Percentiles rank a stretch among this genome's conserved stretches.
Evolutionary conservation across 306 rosid species (phyloP).

Genomic region (Medicago truncatula): DNA sequence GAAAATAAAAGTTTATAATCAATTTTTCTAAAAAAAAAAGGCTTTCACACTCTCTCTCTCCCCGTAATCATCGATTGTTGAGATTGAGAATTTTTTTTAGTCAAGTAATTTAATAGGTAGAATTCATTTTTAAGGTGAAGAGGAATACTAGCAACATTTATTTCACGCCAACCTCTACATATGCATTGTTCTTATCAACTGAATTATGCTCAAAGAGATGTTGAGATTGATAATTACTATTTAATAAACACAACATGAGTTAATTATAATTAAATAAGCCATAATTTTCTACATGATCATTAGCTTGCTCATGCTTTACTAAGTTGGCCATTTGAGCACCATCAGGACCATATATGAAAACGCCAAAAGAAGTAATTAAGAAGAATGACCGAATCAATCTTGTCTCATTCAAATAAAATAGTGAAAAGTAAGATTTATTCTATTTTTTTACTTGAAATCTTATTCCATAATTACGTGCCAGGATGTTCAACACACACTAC

Average conservation of each 20-base stretch:
- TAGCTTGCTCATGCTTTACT: constrained; percentile 40
- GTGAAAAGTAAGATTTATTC: not conserved
- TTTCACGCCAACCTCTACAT: no score
- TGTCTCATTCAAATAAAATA: constrained; percentile 24
- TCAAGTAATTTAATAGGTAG: no score
- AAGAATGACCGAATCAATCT: constrained; percentile 48
- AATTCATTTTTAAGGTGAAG: no score
- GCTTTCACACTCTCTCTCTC: no score
- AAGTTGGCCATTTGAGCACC: constrained; percentile 52
- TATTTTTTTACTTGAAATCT: constrained; percentile 37
- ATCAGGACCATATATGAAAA: constrained; percentile 25
- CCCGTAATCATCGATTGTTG: no score
- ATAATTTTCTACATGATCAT: constrained; percentile 40
- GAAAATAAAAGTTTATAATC: no score
- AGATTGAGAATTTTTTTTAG: no score
- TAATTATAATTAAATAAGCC: constrained; percentile 31
- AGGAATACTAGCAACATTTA: no score
- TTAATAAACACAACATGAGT: constrained; percentile 7
- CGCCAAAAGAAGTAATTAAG: constrained; percentile 48
- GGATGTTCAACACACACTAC: constrained; percentile 58
- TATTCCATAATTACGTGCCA: constrained; percentile 64
- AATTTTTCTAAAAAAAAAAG: no score
- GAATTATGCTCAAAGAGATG: no score
- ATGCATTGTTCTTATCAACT: no score
- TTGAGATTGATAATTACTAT: no score